Base-by-base conservation (phyloP, 768 basidiomycete genomes). In the Paxillus ammoniavirescens region DNA sequence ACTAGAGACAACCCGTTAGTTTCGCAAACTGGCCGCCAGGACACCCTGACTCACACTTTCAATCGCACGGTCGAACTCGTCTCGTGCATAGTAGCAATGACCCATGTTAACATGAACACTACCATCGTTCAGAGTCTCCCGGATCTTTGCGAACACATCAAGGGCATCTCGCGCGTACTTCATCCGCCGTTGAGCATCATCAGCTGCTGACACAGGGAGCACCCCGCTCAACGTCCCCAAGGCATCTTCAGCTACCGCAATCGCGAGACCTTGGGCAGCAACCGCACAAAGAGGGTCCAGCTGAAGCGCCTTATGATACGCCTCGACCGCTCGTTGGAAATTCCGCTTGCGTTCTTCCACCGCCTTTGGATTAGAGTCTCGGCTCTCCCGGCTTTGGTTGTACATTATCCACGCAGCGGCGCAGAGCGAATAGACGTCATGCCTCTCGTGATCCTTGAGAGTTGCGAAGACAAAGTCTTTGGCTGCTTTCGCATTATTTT, bases 71-170 rank as follows among this genome's bases (percentile, higher is more conserved):
- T 98, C 96, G 66, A 87, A 97, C 67, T 99, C 96, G 54, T 97
- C 96, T 47, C 92, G 79, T 17, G 84, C 82, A 65, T 92, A 96
- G 67, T 94, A 90, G 63, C 94, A 97, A 64, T 98, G 97, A 0
- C 95, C 97, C 78, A 98, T 95, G 68, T 99, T 99, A 64, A 92
- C 77, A 65, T 95, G 93, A 4, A 97, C 93, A 54, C 89, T 89
- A 7, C 91, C 92, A 41, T 84, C 82, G 53, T 83, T 81, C 49
- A 93, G 72, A 2, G 85, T 87, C 73, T 98, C 97, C 50, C 93
- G 80, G 48, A 98, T 87, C 71, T 96, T 93, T 3, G 85, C 87
- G 64, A 99, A 93, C 35, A 96, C 80, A 45, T 89, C 86, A 42
- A 99, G 71, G 0, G 97, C 96, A 48, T 97, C 93, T 7, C 92